Evolutionary conservation across 805 yeast species (phyloP), one percentile per base, ranked within the genome.

Genomic region (Candida mattraensis): DNA sequence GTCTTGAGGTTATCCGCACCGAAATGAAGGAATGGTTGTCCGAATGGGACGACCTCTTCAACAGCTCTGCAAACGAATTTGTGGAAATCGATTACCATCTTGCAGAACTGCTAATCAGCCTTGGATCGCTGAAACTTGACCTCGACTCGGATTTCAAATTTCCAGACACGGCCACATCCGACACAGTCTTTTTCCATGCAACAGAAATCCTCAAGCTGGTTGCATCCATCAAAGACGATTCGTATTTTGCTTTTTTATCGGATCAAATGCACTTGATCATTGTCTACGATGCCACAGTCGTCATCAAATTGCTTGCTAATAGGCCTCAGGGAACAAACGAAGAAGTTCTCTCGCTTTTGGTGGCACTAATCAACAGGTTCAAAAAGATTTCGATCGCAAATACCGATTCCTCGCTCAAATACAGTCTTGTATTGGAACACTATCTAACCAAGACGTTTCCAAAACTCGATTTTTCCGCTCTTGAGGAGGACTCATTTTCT

Each of bases 1-100:
- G 31, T 11, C 27, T 42, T 7, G 44, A 40, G 0, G 14, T 30
- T 5, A 40, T 48, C 18, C 28, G 45, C 10, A 6, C 62, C 4
- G 84, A 78, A 38, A 56, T 82, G n/a, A 61, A 59, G 18, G 51
- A 54, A 4, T 85, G 93, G 93, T 64, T 70, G 38, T 74, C 72
- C 3, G 80, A 78, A 51, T 84, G 91, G 91, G 76, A 71, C 28
- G 75, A 76, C 47, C 58, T 83, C 17, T 76, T 83, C 54, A 72
- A 74, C 32, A 88, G 83, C 55, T 83, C 87, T 1, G 76, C 81
- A 2, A 67, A 80, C 32, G 89, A 85, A 51, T 84, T 83, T 58
- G 82, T 83, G 3, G 88, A 80, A 50, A 72, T 82, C 39, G 79
- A 81, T 30, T 81, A 78, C 54, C 77, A 82, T 53, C 80, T 79